Evolutionary conservation across 345 rosid genomes (phyloP).

Genomic region (Crucihimalaya himalaica): DNA sequence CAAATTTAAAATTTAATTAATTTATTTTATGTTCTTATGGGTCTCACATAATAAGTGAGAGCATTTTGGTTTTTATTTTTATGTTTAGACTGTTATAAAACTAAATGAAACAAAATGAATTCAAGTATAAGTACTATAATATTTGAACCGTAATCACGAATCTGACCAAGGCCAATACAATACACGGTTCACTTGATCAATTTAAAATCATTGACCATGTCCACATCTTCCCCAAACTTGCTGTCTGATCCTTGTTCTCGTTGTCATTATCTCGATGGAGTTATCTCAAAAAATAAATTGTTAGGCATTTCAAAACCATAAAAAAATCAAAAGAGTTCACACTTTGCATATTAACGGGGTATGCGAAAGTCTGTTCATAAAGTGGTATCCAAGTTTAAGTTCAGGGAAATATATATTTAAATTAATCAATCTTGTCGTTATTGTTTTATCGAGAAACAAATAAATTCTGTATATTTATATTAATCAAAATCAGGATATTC

Average conservation of each 20-base stretch:
- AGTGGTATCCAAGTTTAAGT: not conserved
- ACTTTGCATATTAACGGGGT: not conserved
- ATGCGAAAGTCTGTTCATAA: not conserved
- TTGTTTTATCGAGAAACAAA: not conserved
- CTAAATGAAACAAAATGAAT: not conserved
- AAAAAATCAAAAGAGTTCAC: slow-evolving; percentile 4
- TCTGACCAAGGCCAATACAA: slow-evolving; percentile 3
- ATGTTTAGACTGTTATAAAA: not conserved
- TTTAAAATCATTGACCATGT: slow-evolving; percentile 24
- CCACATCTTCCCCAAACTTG: slow-evolving; percentile 21
- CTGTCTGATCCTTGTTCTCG: slow-evolving; percentile 31
- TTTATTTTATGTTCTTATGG: not conserved
- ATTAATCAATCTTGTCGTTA: not conserved
- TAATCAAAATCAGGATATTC: not conserved
- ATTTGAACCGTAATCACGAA: slow-evolving; percentile 9
- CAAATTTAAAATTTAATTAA: not conserved
- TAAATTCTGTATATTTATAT: too few relatives aligned
- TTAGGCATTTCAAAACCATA: not conserved
- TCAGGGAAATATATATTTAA: not conserved
- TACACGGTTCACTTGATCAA: slow-evolving; percentile 6
- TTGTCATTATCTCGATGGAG: slow-evolving; percentile 22
- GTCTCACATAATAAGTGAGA: not conserved
- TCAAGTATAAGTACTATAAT: not conserved
- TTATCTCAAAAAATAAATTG: not conserved
- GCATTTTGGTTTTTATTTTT: not conserved